These are phyloP conservation scores for Hemisphaericaspora nanyangensis DNA, from an alignment of 805 yeast species.

Conservation along the genomic window DNA sequence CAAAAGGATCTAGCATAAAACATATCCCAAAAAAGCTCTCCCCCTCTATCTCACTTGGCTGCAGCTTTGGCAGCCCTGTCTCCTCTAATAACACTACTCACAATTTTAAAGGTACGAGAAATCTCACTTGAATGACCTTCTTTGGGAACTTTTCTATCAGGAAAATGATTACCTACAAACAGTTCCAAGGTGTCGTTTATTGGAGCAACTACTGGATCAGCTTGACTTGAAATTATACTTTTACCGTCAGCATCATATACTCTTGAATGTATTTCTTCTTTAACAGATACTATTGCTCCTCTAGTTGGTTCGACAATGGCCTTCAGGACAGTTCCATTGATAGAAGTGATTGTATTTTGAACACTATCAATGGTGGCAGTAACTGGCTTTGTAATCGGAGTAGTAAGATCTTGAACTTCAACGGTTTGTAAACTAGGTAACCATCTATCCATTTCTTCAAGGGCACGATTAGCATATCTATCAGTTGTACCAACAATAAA, in stretches of 20 bases:
- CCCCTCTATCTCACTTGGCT: too few species aligned
- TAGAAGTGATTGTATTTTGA: constrained; percentile 6
- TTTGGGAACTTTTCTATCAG: constrained; percentile 38
- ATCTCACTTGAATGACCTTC: constrained; percentile 54
- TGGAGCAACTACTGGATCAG: constrained; percentile 63
- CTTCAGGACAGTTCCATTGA: constrained; percentile 9
- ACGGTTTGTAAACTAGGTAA: constrained; percentile 59
- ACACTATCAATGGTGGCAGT: constrained; percentile 24
- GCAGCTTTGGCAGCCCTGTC: too few species aligned
- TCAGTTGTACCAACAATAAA: constrained; percentile 51
- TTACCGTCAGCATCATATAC: constrained; percentile 58
- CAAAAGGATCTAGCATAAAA: too few species aligned
- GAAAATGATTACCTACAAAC: constrained; percentile 42
- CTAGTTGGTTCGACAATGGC: constrained; percentile 46
- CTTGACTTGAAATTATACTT: constrained; percentile 56
- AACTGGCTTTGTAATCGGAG: constrained; percentile 50
- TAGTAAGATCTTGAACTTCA: constrained; percentile 46
- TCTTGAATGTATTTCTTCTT: constrained; percentile 48
- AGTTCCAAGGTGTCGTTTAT: constrained; percentile 52
- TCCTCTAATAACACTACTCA: constrained; percentile 33
- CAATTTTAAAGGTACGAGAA: constrained; percentile 45
- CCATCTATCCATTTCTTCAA: constrained; percentile 52
- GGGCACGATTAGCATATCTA: constrained; percentile 48
- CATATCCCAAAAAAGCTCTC: too few species aligned
- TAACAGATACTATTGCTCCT: constrained; percentile 42